These are phyloP conservation scores for Avena insularis DNA, from an alignment of 176 grass and related monocot genomes.

Conservation along the genomic window DNA sequence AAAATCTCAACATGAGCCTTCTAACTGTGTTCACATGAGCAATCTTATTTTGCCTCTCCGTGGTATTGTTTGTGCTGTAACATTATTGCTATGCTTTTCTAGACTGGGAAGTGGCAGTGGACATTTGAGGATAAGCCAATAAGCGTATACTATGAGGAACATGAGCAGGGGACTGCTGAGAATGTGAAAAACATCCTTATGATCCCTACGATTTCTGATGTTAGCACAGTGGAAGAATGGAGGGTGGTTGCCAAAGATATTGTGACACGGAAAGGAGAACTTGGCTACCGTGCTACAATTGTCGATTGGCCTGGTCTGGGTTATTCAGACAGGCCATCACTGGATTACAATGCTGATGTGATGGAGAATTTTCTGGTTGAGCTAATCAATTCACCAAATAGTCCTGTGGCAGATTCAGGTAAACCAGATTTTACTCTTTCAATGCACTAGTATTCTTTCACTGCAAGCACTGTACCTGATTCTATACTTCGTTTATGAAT, in stretches of 20 bases:
- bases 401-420: slow-evolving; percentile 81
- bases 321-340: slow-evolving; percentile 89
- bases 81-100: slow-evolving; percentile 33
- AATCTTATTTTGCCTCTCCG: slow-evolving; percentile 22
- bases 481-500: neutral
- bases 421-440: slow-evolving; percentile 36
- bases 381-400: slow-evolving; percentile 73
- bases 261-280: slow-evolving; percentile 66
- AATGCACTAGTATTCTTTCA: neutral
- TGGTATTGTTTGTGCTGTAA: slow-evolving; percentile 34
- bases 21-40: neutral
- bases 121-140: slow-evolving; percentile 68
- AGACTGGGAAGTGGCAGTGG: slow-evolving; percentile 94
- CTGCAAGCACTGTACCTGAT: neutral
- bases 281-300: slow-evolving; percentile 78
- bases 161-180: slow-evolving; percentile 48
- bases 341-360: slow-evolving; percentile 89
- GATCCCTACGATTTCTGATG: slow-evolving; percentile 97
- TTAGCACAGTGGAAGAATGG: slow-evolving; percentile 95
- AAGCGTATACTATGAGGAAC: slow-evolving; percentile 82
- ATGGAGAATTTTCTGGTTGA: slow-evolving; percentile 92
- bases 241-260: slow-evolving; percentile 80
- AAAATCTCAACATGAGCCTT: neutral
- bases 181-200: slow-evolving; percentile 87
- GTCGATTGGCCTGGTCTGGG: slow-evolving; percentile 97